These are phyloP conservation scores for Oryza meyeriana DNA, from an alignment of 176 grass and related monocot genomes.

Conservation along the genomic window DNA sequence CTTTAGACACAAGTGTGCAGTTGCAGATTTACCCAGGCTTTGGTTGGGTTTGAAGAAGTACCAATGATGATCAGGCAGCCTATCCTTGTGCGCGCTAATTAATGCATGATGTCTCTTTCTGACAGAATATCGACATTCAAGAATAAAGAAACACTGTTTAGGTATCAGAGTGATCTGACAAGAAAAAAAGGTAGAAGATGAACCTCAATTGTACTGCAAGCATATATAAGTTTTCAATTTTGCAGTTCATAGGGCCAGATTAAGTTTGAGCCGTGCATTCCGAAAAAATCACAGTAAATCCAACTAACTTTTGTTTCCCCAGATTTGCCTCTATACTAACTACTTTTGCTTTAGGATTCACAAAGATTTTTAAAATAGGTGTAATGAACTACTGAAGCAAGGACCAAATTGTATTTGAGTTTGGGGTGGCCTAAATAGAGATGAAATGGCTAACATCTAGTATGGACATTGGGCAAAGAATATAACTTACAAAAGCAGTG, in stretches of 20 bases:
- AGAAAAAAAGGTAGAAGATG: background rate
- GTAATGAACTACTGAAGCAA: background rate
- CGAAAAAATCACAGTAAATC: background rate
- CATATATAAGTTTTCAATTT: background rate
- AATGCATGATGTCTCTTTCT: background rate
- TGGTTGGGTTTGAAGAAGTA: background rate
- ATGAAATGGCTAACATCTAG: background rate
- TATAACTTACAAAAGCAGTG: conserved; percentile 81
- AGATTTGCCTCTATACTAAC: background rate
- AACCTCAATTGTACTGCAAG: background rate
- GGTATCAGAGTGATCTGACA: background rate
- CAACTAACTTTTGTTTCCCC: background rate
- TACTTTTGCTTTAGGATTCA: background rate
- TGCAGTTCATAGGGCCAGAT: background rate
- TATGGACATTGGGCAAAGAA: conserved; percentile 2
- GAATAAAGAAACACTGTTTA: background rate
- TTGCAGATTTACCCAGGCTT: background rate
- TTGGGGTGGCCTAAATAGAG: background rate
- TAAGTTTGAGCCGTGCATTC: background rate
- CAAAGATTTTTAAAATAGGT: background rate
- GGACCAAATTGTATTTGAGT: background rate
- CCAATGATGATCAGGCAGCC: background rate
- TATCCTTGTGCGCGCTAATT: background rate
- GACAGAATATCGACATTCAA: background rate
- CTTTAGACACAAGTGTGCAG: background rate